Evolutionary conservation across 1,284 basidiomycete genomes (phyloP), one percentile per base, ranked within the genome.

Genomic region (Vanrija humicola): DNA sequence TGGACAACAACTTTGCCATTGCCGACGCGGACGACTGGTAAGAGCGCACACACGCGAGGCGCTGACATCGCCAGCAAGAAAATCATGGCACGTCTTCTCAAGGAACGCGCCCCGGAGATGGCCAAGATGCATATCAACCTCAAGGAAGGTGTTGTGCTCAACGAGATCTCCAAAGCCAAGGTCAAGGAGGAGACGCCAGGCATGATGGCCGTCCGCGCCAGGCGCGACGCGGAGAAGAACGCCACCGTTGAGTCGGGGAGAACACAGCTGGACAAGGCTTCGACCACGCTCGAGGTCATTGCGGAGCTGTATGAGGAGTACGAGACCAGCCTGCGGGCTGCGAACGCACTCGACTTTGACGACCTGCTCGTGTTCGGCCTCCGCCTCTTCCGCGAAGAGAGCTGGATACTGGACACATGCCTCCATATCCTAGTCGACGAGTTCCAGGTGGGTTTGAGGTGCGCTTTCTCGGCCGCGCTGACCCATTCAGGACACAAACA

Each of bases 391-490:
- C 74, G 72, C 3, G 67, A 76, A 18, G 79, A 86, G 63, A 79
- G 82, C 6, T 72, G 79, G 16, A 80, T 87, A 1, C 80, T 84
- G 1, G 68, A 70, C 3, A 85, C 86, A 79, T 87, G 90, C 66
- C 77, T 78, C 50, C 89, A 92, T 69, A 83, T 94, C 16, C 78
- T 95, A 2, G 90, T 96, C 14, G 92, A 96, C 73, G 92, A 96
- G 77, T 93, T 90, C 81, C 88, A 73, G 67, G 86, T 79, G 46
- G 58, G 63, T 42, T 38, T 12, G 1, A 3, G 3, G 16, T 12
- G 21, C 21, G 3, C 18, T 15, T 16, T 12, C 21, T 23, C 21
- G 21, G 4, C 23, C 14, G 7, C n/a, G 38, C 55, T 53, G 40
- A 46, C 55, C 40, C 12, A 18, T n/a, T 8, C 86, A 96, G 76